Evolutionary conservation across 2,329 filamentous ascomycete genomes (phyloP).

Genomic region (Chalaropsis thielavioides): DNA sequence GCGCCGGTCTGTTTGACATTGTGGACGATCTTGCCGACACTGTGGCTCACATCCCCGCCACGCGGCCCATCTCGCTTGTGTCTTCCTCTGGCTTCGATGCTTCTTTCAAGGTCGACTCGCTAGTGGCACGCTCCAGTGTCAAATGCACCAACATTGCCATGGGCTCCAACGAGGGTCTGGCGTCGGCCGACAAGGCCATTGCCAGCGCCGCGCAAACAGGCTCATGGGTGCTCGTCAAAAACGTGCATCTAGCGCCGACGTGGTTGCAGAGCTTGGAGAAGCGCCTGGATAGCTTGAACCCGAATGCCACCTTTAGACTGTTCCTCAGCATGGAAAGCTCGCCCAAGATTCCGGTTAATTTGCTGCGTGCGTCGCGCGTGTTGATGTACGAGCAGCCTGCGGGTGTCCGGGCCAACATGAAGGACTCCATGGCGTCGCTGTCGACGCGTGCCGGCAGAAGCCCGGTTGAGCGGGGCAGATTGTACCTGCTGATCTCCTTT

Average conservation of each 20-base stretch:
- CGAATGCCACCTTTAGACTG: conserved; percentile 79
- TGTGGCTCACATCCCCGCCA: conserved; percentile 68
- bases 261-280: conserved; percentile 98
- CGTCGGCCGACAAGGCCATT: conserved; percentile 90
- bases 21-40: conserved; percentile 76
- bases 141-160: conserved; percentile 95
- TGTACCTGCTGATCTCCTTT: conserved; percentile 88
- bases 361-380: conserved; percentile 82
- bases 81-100: conserved; percentile 96
- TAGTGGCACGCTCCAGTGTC: conserved; percentile 71
- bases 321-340: conserved; percentile 98
- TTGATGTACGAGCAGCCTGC: conserved; percentile 98
- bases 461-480: conserved; percentile 76
- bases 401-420: conserved; percentile 94
- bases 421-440: conserved; percentile 79
- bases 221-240: conserved; percentile 96
- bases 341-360: conserved; percentile 89
- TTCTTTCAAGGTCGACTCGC: conserved; percentile 93
- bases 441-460: conserved; percentile 61
- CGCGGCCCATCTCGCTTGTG: conserved; percentile 75
- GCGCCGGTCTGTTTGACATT: conserved; percentile 64
- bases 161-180: conserved; percentile 89
- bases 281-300: conserved; percentile 86
- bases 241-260: conserved; percentile 87
- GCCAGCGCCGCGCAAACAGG: conserved; percentile 81